Base-by-base conservation (phyloP, 2,329 filamentous ascomycete species). In the Exophiala aquamarina region DNA sequence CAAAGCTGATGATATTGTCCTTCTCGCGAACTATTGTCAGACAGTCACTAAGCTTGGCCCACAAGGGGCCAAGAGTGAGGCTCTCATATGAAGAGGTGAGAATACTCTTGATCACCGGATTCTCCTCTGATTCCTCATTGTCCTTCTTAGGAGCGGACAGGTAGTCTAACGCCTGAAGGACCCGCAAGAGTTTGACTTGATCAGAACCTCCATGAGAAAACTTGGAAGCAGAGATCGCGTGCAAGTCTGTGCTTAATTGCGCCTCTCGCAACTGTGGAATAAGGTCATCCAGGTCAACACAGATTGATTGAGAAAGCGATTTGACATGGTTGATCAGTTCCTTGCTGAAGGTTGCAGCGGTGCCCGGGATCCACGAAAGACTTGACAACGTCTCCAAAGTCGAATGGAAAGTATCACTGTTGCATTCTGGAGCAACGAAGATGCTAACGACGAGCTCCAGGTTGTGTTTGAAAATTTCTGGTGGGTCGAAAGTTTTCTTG, bases 331-430 rank as follows among this genome's bases (percentile, higher is more conserved):
- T 79, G 49, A 95, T 88, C 41, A 98, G 78, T 69, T 98, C 92
- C 58, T 87, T 84, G n/a, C 93, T 93, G 65, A 98, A 97, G 9
- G 89, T 78, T 43, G 87, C 81, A 69, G 94, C 93, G 14, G 92
- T 90, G 10, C 87, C 89, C 13, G 92, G 90, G 51, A 98, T 93
- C 31, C 88, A 85, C 4, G 91, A 97, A 34, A 98, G 78, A 62
- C 97, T 96, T 72, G 95, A 97, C 74, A 98, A 95, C n/a, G 94
- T 94, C 13, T 92, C 93, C 44, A 98, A 80, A 1, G 93, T 97
- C 67, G 97, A 94, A 64, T 93, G 88, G 77, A 98, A 98, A 0
- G 93, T 97, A 75, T 95, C 96, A 54, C 89, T 91, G 63, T 89
- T 95, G 70, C 93, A 98, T 68, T 98, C 93, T 39, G 91, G 86